phyloP scores from a whole-genome alignment of 2,329 filamentous ascomycete species.

The Fusarium floridanum region DNA sequence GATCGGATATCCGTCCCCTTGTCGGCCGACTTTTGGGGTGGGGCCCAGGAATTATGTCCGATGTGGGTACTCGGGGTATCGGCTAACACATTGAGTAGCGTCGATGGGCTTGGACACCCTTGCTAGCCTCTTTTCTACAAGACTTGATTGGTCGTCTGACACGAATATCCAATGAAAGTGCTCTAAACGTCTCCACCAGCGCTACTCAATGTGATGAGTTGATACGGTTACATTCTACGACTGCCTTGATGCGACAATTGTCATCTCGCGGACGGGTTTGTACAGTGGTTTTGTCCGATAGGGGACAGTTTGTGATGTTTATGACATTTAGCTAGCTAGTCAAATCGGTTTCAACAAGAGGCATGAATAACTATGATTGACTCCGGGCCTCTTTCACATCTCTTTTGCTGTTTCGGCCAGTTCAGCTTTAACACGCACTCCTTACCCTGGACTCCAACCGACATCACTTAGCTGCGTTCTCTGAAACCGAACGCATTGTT shows the following conservation, averaged over 20 bases:
- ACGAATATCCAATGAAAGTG: no score
- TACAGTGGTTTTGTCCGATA: neutral
- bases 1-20: neutral
- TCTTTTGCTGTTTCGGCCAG: neutral
- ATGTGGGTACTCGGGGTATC: neutral
- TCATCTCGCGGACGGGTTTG: neutral
- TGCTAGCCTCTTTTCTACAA: no score
- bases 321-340: neutral
- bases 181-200: no score
- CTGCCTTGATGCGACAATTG: neutral
- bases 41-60: slow-evolving; percentile 2
- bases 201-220: no score
- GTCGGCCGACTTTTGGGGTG: neutral
- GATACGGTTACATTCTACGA: no score
- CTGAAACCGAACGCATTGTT: neutral
- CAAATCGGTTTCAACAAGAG: neutral
- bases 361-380: neutral
- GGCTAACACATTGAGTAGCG: no score
- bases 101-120: no score
- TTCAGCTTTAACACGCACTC: neutral
- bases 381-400: neutral
- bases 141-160: no score
- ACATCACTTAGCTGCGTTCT: neutral
- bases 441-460: neutral
- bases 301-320: neutral